Percentiles rank a stretch among this genome's conserved stretches.
Evolutionary conservation across 805 yeast genomes (phyloP).

Genomic region (Saccharomycopsis sp.): DNA sequence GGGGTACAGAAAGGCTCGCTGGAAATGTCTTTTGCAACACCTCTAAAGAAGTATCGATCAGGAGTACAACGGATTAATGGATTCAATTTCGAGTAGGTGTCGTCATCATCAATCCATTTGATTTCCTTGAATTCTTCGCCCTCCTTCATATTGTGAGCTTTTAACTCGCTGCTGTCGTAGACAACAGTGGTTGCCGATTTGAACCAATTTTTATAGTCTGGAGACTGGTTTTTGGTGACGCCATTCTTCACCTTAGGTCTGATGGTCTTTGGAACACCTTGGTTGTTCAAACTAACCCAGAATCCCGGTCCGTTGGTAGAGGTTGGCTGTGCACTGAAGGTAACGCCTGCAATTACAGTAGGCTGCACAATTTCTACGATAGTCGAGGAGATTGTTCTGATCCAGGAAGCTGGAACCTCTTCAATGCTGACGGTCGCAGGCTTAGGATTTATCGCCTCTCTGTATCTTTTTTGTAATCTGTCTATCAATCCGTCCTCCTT

Average conservation of each 20-base stretch:
- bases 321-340: conserved; percentile 41
- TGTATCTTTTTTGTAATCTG: background rate
- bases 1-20: conserved; percentile 89
- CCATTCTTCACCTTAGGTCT: conserved; percentile 74
- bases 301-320: conserved; percentile 55
- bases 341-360: conserved; percentile 50
- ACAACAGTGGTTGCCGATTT: conserved; percentile 56
- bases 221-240: conserved; percentile 53
- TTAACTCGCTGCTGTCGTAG: conserved; percentile 52
- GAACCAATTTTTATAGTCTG: conserved; percentile 72
- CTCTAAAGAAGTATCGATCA: conserved; percentile 58
- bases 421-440: background rate
- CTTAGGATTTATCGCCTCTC: background rate
- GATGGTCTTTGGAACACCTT: conserved; percentile 76
- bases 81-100: conserved; percentile 61
- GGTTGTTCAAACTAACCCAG: conserved; percentile 73
- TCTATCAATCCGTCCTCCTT: background rate
- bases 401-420: conserved; percentile 52
- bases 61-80: conserved; percentile 87
- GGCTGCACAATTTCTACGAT: conserved; percentile 65
- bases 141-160: conserved; percentile 68
- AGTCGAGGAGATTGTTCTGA: conserved; percentile 57
- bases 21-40: conserved; percentile 43
- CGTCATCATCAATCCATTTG: conserved; percentile 55
- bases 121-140: conserved; percentile 54